A percentile compares a stretch with the other conserved stretches of the same genome.
Evolutionary conservation across 768 basidiomycete species (phyloP).

Genomic region (Tricholoma sp.): DNA sequence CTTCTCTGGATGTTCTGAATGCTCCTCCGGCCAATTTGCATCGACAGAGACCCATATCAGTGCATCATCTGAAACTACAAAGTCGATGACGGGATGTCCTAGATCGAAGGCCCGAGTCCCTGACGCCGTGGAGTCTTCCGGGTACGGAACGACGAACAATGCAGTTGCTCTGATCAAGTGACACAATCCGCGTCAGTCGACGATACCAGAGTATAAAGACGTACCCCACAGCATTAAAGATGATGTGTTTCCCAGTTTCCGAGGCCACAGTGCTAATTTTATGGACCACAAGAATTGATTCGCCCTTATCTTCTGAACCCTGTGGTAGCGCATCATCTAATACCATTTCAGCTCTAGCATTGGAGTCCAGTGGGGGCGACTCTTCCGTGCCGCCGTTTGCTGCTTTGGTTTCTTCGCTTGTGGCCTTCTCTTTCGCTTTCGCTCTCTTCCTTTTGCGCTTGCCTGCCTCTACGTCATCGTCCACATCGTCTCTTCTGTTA

Average conservation of each 20-base stretch:
- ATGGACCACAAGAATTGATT: conserved; percentile 51
- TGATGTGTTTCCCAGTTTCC: conserved; percentile 31
- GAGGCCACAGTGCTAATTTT: conserved; percentile 46
- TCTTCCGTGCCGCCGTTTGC: background rate
- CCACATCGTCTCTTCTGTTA: conserved; percentile 28
- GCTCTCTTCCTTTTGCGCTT: conserved; percentile 10
- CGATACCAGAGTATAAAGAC: conserved; percentile 17
- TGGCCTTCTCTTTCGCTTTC: conserved; percentile 18
- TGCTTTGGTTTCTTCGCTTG: background rate
- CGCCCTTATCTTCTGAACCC: conserved; percentile 13
- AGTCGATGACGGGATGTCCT: conserved; percentile 18
- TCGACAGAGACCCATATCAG: conserved; percentile 20
- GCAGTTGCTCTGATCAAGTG: conserved; percentile 53
- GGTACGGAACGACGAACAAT: conserved; percentile 45
- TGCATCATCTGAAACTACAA: conserved; percentile 13
- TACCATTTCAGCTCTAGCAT: conserved; percentile 5
- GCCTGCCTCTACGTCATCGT: conserved; percentile 16
- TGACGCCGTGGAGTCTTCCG: conserved; percentile 13
- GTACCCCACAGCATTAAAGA: conserved; percentile 76
- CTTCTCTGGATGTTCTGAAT: background rate
- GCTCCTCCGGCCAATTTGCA: conserved; percentile 16
- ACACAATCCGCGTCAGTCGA: background rate
- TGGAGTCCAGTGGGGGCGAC: background rate
- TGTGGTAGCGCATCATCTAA: conserved; percentile 5
- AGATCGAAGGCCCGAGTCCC: conserved; percentile 16